These are phyloP conservation scores for Mycena indigotica DNA, from an alignment of 768 basidiomycete genomes.

Conservation along the genomic window DNA sequence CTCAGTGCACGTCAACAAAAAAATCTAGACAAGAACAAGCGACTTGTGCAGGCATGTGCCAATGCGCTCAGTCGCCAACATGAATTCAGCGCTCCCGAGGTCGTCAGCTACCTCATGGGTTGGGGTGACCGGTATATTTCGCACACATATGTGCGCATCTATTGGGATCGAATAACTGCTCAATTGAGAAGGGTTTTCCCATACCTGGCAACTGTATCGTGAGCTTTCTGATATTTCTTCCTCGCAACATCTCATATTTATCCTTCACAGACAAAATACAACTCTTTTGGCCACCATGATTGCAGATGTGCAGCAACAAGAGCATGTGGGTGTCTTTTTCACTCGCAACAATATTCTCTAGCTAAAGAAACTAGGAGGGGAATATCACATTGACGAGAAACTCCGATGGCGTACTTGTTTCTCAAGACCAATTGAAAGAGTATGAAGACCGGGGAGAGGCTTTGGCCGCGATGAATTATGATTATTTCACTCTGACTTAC, in stretches of 20 bases:
- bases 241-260: background rate
- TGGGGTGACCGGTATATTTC: constrained; percentile 42
- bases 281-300: background rate
- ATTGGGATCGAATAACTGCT: constrained; percentile 29
- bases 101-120: constrained; percentile 44
- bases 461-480: constrained; percentile 4
- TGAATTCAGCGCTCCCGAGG: constrained; percentile 24
- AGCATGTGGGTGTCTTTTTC: background rate
- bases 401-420: background rate
- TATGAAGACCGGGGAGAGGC: constrained; percentile 21
- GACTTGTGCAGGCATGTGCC: constrained; percentile 34
- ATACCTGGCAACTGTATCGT: background rate
- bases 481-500: constrained; percentile 4
- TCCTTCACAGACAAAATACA: background rate
- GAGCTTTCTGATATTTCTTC: background rate
- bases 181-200: constrained; percentile 15
- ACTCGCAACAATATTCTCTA: constrained; percentile 5
- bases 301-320: background rate
- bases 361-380: background rate
- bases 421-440: constrained; percentile 17
- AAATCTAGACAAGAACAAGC: constrained; percentile 25
- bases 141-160: constrained; percentile 38
- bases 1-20: constrained; percentile 11
- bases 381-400: background rate
- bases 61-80: constrained; percentile 22